Conservation (phyloP, 192 early-diverging fungal genomes). For the Haplosporangium gracile region DNA sequence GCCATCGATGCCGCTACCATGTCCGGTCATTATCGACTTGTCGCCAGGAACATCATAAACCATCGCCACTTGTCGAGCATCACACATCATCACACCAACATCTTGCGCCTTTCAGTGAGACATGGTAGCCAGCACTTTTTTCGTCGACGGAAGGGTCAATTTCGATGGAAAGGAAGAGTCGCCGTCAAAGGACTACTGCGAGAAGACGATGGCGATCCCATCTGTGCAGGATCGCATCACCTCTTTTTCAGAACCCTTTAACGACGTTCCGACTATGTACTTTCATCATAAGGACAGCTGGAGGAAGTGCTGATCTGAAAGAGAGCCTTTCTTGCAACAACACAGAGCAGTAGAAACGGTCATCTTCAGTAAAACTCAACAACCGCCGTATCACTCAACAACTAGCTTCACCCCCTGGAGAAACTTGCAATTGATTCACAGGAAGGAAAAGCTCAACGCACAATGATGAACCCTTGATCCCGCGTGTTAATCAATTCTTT, state of each 20-base stretch:
- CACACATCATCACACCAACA: background rate
- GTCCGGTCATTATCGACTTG: background rate
- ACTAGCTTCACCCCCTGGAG: background rate
- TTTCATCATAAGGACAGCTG: background rate
- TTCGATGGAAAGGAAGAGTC: background rate
- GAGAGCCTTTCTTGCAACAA: background rate
- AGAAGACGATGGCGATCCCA: background rate
- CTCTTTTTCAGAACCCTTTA: background rate
- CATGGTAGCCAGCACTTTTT: background rate
- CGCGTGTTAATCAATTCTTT: constrained; percentile 14
- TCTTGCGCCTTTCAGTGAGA: background rate
- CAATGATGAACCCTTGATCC: constrained; percentile 43
- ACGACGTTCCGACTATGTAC: background rate
- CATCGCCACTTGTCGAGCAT: background rate
- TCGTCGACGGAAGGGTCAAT: background rate
- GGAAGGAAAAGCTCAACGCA: background rate
- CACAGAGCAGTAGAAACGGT: background rate
- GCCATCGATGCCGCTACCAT: background rate
- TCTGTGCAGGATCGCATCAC: background rate
- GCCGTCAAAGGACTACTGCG: background rate
- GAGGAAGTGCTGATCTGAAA: background rate
- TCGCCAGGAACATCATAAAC: background rate
- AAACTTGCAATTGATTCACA: background rate
- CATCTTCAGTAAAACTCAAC: background rate
- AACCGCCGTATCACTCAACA: background rate